These are phyloP conservation scores for Trichoderma sp. DNA, from an alignment of 2,329 filamentous ascomycete genomes.

Conservation along the genomic window DNA sequence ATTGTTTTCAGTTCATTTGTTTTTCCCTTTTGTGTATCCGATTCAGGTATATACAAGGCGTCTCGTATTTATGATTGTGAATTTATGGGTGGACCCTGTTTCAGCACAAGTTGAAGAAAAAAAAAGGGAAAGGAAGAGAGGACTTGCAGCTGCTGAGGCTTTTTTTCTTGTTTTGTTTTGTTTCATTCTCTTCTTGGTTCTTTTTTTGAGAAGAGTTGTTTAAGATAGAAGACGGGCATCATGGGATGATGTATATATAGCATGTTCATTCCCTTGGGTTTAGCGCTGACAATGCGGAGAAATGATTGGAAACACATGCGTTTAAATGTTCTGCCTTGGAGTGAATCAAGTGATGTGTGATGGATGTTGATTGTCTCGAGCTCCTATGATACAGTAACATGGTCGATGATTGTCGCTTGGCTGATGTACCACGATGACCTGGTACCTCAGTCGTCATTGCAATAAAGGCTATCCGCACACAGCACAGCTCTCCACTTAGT, in stretches of 20 bases:
- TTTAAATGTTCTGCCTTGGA: neutral
- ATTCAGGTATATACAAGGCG: constrained; percentile 23
- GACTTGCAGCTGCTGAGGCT: neutral
- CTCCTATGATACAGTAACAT: neutral
- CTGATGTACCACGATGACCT: neutral
- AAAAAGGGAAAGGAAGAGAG: neutral
- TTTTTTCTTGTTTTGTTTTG: neutral
- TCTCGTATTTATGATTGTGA: constrained; percentile 24
- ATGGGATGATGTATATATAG: neutral
- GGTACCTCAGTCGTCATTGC: neutral
- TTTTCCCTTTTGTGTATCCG: constrained; percentile 11
- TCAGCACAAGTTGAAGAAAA: constrained; percentile 9
- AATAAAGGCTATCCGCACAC: neutral
- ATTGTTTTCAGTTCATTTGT: neutral
- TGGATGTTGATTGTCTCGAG: neutral
- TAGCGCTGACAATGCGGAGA: neutral
- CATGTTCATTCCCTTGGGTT: neutral
- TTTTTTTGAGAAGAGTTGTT: neutral
- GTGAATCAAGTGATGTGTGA: neutral
- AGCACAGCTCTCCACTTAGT: neutral
- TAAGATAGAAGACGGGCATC: neutral
- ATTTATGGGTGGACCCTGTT: constrained; percentile 18
- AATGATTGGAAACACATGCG: neutral
- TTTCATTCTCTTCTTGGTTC: neutral
- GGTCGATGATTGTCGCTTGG: neutral